Evolutionary conservation across 108 stramenopile genomes (phyloP), one percentile per base, ranked within the genome.

Genomic region (Conticribra guillardii): DNA sequence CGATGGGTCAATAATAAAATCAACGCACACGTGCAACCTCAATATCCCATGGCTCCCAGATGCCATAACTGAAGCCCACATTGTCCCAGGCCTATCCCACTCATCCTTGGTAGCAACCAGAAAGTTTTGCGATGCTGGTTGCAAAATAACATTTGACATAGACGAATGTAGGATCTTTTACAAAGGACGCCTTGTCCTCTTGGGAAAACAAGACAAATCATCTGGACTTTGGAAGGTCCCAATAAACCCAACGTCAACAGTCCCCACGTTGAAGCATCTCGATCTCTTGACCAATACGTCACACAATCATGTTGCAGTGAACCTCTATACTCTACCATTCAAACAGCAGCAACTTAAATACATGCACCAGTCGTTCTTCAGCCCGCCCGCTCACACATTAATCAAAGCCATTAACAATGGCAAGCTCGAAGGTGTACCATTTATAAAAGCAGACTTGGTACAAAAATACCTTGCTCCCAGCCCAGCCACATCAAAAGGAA

Each of bases 301-400:
- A 24, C 49, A 15, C 9, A 31, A 55, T 9, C 69, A 70, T 29
- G 18, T 2, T n/a, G 58, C 67, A 69, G 48, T 49, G 32, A 48
- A 46, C 23, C 9, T 58, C 19, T 58, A 69, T 18, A 56, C 33
- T 18, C 54, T 44, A 9, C 55, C 67, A 29, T 57, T 19, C 28
- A 58, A 56, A 44, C 67, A 69, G 44, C 46, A 56, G 17, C 57
- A 30, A 5, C 41, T 70, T 29, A 26, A 60, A 27, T 60, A 49
- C 69, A 33, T 70, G 3, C 69, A 70, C 27, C 69, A 70, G 29
- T 60, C 23, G 4, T 46, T 49, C n/a, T 70, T 70, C 69, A 60
- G 58, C 60, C 69, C 69, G 2, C 57, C 69, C 15, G 1, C 19
- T 15, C 51, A 26, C 1, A 70, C 69, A 11, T 50, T 46, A 11